phyloP scores from a whole-genome alignment of 2,329 filamentous ascomycete genomes.

The Ophiostoma himal-ulmi region DNA sequence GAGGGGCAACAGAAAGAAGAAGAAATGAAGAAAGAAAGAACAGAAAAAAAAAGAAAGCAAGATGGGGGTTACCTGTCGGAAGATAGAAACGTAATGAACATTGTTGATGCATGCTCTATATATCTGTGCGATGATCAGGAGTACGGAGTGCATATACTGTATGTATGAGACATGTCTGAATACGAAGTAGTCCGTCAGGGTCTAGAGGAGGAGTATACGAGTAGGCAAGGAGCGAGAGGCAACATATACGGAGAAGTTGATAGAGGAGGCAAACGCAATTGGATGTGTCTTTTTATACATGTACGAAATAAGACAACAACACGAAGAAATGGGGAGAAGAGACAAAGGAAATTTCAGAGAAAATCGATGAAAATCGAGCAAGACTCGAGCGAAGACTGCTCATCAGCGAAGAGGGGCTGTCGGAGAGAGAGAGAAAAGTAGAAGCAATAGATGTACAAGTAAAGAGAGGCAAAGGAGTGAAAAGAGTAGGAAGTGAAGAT shows the following conservation, averaged over 20 bases:
- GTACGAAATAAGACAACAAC: background rate
- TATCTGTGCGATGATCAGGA: conserved; percentile 1
- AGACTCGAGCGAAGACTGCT: background rate
- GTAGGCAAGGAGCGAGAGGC: background rate
- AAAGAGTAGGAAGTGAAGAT: background rate
- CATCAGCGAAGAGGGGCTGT: background rate
- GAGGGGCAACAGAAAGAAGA: background rate
- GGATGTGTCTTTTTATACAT: background rate
- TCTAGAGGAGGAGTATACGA: background rate
- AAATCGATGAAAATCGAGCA: background rate
- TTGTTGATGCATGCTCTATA: background rate
- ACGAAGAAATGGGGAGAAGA: background rate
- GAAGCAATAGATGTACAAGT: background rate
- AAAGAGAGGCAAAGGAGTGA: background rate
- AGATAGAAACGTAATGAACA: background rate
- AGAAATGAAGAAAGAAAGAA: background rate
- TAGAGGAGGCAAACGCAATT: background rate
- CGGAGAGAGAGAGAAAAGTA: background rate
- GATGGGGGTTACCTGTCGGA: too few species aligned
- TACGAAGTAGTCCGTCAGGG: background rate
- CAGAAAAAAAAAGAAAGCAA: too few species aligned
- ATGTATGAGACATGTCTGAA: conserved; percentile 1
- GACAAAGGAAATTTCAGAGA: background rate
- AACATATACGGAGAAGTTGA: background rate
- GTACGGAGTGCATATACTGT: background rate